Conservation (phyloP, 352 stramenopile species). For the Globisporangium alternatum region DNA sequence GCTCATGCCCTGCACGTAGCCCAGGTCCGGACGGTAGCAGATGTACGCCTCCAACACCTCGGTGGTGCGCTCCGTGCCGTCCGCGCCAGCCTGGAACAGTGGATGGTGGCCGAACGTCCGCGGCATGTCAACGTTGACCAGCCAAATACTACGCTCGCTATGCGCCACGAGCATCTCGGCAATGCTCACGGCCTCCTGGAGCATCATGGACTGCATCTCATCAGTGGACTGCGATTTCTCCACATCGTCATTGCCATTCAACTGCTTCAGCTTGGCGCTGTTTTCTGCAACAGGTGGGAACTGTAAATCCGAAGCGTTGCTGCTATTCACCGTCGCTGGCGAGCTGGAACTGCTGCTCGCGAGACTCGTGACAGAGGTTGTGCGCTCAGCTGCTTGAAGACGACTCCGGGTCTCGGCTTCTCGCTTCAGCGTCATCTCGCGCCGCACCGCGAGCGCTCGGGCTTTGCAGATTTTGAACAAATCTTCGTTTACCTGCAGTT, state of each 20-base stretch:
- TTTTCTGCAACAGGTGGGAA: not conserved
- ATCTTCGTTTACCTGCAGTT: slow-evolving; percentile 82
- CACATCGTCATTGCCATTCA: not conserved
- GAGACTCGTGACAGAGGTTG: slow-evolving; percentile 11
- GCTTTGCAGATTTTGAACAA: slow-evolving; percentile 81
- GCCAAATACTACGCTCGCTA: slow-evolving; percentile 77
- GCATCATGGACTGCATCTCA: slow-evolving; percentile 22
- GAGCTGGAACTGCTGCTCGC: slow-evolving; percentile 17
- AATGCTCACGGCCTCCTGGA: slow-evolving; percentile 69
- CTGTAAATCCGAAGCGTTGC: slow-evolving; percentile 7
- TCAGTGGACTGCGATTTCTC: slow-evolving; percentile 9
- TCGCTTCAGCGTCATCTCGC: slow-evolving; percentile 73
- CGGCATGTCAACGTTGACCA: slow-evolving; percentile 84
- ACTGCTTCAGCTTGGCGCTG: not conserved
- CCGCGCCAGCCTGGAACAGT: slow-evolving; percentile 69
- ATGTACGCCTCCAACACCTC: slow-evolving; percentile 85
- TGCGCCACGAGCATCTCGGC: slow-evolving; percentile 80
- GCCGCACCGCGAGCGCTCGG: slow-evolving; percentile 64
- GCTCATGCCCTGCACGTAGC: slow-evolving; percentile 88
- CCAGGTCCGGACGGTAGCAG: slow-evolving; percentile 81
- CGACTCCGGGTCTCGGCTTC: slow-evolving; percentile 31
- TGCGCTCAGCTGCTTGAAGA: slow-evolving; percentile 9
- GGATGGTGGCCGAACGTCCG: slow-evolving; percentile 81
- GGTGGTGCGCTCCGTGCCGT: slow-evolving; percentile 68
- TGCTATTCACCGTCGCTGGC: slow-evolving; percentile 13